These are phyloP conservation scores for Ophiostoma triangulosporum DNA, from an alignment of 2,329 filamentous ascomycete species.

Conservation along the genomic window DNA sequence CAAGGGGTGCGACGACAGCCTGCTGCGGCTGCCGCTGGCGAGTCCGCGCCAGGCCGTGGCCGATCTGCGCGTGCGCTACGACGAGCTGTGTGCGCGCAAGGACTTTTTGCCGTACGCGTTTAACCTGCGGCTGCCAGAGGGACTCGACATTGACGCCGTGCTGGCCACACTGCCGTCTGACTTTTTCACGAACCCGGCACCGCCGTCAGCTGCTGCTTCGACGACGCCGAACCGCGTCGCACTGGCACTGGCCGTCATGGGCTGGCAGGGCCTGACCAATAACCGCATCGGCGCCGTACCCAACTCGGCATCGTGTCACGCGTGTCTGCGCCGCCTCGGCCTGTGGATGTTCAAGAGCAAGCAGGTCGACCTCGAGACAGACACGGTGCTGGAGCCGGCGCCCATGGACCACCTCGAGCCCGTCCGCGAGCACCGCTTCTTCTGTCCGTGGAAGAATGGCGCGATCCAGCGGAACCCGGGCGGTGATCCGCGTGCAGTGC, in stretches of 20 bases:
- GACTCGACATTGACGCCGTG: conserved; percentile 36
- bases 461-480: conserved; percentile 43
- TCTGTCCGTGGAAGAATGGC: conserved; percentile 67
- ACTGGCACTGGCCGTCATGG: conserved; percentile 55
- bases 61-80: conserved; percentile 49
- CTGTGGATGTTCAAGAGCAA: conserved; percentile 88
- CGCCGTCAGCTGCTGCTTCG: conserved; percentile 4
- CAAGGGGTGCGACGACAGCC: conserved; percentile 65
- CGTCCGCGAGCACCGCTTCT: conserved; percentile 62
- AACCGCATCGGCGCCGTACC: conserved; percentile 44
- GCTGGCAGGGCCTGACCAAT: conserved; percentile 57
- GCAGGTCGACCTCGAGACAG: conserved; percentile 41
- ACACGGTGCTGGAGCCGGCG: conserved; percentile 40
- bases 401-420: conserved; percentile 56
- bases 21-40: conserved; percentile 49
- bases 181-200: conserved; percentile 36
- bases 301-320: conserved; percentile 65
- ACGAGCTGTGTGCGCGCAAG: conserved; percentile 41
- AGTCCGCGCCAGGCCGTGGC: conserved; percentile 46
- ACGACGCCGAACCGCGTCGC: conserved; percentile 43
- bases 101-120: conserved; percentile 47
- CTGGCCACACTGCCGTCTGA: conserved; percentile 36
- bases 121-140: conserved; percentile 43
- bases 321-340: conserved; percentile 77
- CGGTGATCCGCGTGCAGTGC: background rate